Evolutionary conservation across 805 yeast genomes (phyloP).

Genomic region (Pichia heedii): DNA sequence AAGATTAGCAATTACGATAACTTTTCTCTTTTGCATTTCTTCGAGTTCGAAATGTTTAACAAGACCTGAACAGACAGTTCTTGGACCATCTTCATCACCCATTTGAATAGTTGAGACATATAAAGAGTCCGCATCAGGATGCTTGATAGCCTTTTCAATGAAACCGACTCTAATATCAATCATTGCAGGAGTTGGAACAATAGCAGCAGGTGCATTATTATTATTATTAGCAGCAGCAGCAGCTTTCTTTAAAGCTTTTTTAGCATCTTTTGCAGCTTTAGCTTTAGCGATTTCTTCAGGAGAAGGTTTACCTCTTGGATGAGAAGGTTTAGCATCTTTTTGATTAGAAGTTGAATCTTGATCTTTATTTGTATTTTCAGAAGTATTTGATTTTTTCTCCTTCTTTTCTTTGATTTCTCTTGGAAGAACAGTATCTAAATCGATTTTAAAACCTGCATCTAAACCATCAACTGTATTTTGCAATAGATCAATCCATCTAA

Average conservation of each 20-base stretch:
- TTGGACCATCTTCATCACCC: constrained; percentile 95
- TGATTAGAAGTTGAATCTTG: constrained; percentile 9
- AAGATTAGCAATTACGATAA: constrained; percentile 87
- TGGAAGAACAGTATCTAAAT: constrained; percentile 57
- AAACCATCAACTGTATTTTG: constrained; percentile 50
- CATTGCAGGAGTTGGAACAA: constrained; percentile 70
- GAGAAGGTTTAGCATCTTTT: constrained; percentile 7
- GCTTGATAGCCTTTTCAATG: constrained; percentile 92
- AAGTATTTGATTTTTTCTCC: constrained; percentile 25
- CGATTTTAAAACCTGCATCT: constrained; percentile 37
- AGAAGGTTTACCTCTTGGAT: constrained; percentile 17
- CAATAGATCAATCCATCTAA: constrained; percentile 87
- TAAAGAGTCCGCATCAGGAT: constrained; percentile 95
- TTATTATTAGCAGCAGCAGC: constrained; percentile 47
- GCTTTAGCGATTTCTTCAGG: constrained; percentile 26
- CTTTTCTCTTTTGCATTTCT: constrained; percentile 90
- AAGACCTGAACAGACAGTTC: constrained; percentile 96
- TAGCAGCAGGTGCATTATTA: constrained; percentile 46
- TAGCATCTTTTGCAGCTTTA: constrained; percentile 32
- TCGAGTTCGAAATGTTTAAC: constrained; percentile 84
- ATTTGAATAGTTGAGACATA: constrained; percentile 94
- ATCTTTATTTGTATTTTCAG: constrained; percentile 13
- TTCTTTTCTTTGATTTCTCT: constrained; percentile 33
- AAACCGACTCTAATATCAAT: constrained; percentile 93
- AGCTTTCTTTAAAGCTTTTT: constrained; percentile 40